Evolutionary conservation across 2,329 filamentous ascomycete species (phyloP), one percentile per base, ranked within the genome.

Genomic region (Arachnomyces sp.): DNA sequence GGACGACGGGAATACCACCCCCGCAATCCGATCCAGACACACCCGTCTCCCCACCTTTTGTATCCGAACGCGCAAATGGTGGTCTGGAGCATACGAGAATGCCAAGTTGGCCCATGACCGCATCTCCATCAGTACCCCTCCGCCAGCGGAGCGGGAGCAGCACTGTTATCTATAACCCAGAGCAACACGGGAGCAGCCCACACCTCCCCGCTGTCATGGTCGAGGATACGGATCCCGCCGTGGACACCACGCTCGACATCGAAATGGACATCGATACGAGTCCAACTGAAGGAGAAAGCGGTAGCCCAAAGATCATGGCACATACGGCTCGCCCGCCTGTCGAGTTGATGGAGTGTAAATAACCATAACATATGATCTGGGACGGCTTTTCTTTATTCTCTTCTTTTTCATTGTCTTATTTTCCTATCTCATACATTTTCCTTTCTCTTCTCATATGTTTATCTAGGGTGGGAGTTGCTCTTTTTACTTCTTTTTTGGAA

Each of bases 131-230:
- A 13, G 57, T 25, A 9, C 21, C 21, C 5, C 21, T 25, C 21
- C 21, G 56, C 36, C 57, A 58, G 43, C 59, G 66, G 33, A 68
- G 65, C 46, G 53, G 76, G 31, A 80, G 74, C 52, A 72, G 74
- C 25, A 80, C 76, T 1, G 65, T 81, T 32, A 76, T 82, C 36
- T 82, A 78, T 53, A 67, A 81, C 46, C 78, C 78, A 0, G 70
- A 76, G 40, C 73, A 79, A 32, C 76, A 82, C 48, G 78, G 78
- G 2, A 65, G 74, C 43, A 77, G 70, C 41, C 75, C 76, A 1
- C 65, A 71, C 46, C 57, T 82, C 30, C 78, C 78, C 2, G 76
- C 75, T 2, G 80, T 82, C 29, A 74, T 77, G 52, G 76, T 82
- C 2, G 77, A 80, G 55, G 77, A 82, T 57, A 78, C 73, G 9